Conservation (phyloP, 352 stramenopile genomes). For the Pythium guiyangense region DNA sequence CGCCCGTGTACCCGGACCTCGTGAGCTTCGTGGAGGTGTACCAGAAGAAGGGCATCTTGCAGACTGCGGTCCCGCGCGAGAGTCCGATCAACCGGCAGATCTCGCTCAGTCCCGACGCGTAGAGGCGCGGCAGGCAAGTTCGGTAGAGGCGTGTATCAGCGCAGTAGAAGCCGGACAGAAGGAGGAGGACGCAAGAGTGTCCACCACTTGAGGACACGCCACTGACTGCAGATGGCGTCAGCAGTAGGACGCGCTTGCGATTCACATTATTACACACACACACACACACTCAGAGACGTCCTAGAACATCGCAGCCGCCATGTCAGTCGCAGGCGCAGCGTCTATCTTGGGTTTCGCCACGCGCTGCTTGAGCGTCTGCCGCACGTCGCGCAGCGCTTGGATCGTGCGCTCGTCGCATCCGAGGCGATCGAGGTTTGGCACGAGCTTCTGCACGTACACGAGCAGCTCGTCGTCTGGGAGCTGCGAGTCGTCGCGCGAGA, state of each 20-base stretch:
- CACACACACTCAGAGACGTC: background rate
- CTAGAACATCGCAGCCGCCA: background rate
- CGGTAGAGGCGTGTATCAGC: background rate
- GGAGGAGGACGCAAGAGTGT: background rate
- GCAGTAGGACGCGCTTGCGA: too few relatives aligned
- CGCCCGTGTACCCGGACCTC: constrained; percentile 56
- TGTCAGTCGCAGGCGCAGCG: background rate
- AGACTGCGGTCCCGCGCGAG: constrained; percentile 37
- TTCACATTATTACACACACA: background rate
- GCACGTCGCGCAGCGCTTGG: constrained; percentile 14
- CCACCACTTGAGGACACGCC: too few relatives aligned
- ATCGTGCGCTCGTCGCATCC: constrained; percentile 18
- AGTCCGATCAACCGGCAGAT: constrained; percentile 57
- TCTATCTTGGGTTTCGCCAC: background rate
- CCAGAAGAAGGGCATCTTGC: constrained; percentile 61
- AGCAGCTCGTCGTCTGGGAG: constrained; percentile 11
- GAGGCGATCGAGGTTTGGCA: constrained; percentile 15
- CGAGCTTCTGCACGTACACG: constrained; percentile 15
- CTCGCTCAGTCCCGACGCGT: constrained; percentile 20
- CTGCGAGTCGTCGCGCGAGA: constrained; percentile 1
- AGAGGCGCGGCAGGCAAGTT: background rate
- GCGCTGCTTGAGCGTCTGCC: constrained; percentile 13
- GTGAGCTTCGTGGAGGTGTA: constrained; percentile 76
- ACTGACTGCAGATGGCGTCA: too few relatives aligned
- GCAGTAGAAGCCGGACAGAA: background rate